phyloP scores from a whole-genome alignment of 306 rosid species.

The Alnus rubra region DNA sequence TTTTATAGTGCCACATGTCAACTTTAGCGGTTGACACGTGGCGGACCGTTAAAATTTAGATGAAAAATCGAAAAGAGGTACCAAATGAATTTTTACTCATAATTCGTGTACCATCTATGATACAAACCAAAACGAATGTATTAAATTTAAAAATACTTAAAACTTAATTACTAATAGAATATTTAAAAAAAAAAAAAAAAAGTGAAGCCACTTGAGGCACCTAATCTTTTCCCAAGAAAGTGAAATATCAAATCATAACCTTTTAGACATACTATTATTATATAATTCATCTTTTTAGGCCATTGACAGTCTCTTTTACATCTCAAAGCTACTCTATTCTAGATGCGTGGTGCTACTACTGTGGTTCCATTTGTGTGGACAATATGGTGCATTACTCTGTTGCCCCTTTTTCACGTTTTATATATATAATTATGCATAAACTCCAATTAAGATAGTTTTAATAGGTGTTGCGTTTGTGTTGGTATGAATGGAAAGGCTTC shows the following conservation, averaged over 20 bases:
- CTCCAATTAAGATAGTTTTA: too few species aligned
- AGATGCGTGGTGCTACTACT: too few species aligned
- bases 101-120: too few species aligned
- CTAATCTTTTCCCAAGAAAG: not conserved
- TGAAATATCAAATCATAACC: not conserved
- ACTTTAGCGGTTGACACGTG: too few species aligned
- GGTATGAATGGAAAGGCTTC: not conserved
- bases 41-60: too few species aligned
- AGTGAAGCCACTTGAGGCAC: not conserved
- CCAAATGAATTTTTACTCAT: too few species aligned
- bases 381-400: not conserved
- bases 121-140: rapidly evolving
- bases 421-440: too few species aligned
- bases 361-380: not conserved
- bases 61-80: too few species aligned
- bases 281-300: not conserved
- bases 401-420: not conserved
- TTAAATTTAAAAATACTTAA: too few species aligned
- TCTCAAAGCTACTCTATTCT: not conserved
- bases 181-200: too few species aligned
- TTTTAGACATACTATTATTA: not conserved
- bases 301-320: not conserved
- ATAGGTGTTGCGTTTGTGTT: not conserved
- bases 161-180: too few species aligned
- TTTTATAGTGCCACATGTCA: too few species aligned